Conservation (phyloP, 169 alveolate species). For the Cystoisospora suis region DNA sequence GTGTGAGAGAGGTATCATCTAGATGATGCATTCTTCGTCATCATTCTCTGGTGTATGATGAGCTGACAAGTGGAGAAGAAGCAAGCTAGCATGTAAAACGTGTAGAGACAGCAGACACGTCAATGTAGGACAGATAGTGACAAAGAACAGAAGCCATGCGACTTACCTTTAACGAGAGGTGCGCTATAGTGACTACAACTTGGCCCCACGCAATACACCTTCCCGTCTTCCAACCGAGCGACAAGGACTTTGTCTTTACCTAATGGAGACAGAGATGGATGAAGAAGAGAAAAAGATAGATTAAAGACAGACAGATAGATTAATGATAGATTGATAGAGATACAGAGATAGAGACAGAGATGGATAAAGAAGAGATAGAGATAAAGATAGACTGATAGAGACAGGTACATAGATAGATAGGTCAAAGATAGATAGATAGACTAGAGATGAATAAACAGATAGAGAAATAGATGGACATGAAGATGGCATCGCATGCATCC, state of each 20-base stretch:
- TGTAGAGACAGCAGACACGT: neutral
- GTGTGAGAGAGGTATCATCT: no score
- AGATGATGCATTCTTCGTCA: no score
- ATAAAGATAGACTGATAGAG: no score
- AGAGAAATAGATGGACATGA: no score
- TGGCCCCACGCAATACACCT: slow-evolving; percentile 62
- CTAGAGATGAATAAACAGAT: no score
- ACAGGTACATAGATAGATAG: no score
- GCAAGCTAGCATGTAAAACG: neutral
- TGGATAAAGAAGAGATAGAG: no score
- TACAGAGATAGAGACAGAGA: no score
- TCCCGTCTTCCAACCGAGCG: slow-evolving; percentile 43
- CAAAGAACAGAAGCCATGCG: neutral
- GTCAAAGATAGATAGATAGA: no score
- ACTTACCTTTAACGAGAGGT: slow-evolving; percentile 65
- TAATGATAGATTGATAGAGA: no score
- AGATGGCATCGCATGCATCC: no score
- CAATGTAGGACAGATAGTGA: neutral
- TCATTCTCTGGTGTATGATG: neutral
- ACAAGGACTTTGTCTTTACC: slow-evolving; percentile 63
- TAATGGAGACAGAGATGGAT: neutral
- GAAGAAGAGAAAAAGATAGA: neutral
- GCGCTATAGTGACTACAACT: slow-evolving; percentile 68
- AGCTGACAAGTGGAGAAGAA: neutral
- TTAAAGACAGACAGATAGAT: neutral